Base-by-base conservation (phyloP, 768 basidiomycete species). In the Russula lepida region DNA sequence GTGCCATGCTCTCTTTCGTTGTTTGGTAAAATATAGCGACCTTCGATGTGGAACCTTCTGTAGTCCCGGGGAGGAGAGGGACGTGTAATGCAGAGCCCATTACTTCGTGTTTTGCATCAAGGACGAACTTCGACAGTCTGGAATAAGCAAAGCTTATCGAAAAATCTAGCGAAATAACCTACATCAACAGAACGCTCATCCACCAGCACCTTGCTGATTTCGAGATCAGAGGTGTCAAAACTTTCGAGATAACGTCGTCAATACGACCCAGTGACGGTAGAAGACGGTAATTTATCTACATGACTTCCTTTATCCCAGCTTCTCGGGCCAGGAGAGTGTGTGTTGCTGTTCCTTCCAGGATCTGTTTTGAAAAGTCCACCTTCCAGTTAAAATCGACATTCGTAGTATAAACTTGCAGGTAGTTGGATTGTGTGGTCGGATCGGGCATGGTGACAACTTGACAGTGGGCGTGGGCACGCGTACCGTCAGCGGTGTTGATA, bases 391-490 rank as follows among this genome's bases (percentile, higher is more conserved):
- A 82, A 23, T 80, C 73, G 17, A 93, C 74, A 69, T 91, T 83
- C 39, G 81, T 77, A 1, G 88, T 84, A 3, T 76, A 71, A 65
- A 94, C 79, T 50, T 85, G 74, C 5, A 74, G 71, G 72, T 89
- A 92, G 75, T 97, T 97, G 25, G 91, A 81, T 68, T 92, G 88
- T 0, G 88, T 86, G 0, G 89, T 84, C 21, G 84, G 85, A 69
- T 91, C 88, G 21, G 51, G 62, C 51, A 68, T 68, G 23, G 25
- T 15, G 44, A 46, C 23, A 44, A 44, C 43, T 44, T 46, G 41
- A 7, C 35, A 35, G 12, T 35, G 35, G 13, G 9, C 35, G n/a
- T n/a, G n/a, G n/a, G n/a, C n/a, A n/a, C n/a, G n/a, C n/a, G n/a
- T n/a, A n/a, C n/a, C n/a, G n/a, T n/a, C 32, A 8, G 15, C 5